Conservation (phyloP, 1,284 basidiomycete genomes). For the Rhizopogon parksii region DNA sequence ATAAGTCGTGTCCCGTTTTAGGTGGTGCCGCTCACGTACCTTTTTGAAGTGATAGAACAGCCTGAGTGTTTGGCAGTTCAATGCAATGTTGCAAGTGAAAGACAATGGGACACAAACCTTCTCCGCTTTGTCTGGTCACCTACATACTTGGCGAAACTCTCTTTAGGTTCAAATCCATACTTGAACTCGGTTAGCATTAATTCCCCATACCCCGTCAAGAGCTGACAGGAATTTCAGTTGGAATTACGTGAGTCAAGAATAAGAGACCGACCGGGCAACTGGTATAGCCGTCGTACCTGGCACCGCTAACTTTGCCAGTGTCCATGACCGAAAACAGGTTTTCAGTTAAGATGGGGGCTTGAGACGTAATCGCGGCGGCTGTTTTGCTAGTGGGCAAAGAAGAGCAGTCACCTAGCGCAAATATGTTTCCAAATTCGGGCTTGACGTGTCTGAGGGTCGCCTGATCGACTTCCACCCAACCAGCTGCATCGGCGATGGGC, state of each 20-base stretch:
- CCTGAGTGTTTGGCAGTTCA: slow-evolving; percentile 28
- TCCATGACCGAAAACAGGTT: slow-evolving; percentile 77
- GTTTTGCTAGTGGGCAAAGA: slow-evolving; percentile 95
- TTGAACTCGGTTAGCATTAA: slow-evolving; percentile 88
- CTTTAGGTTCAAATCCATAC: slow-evolving; percentile 82
- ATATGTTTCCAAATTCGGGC: slow-evolving; percentile 75
- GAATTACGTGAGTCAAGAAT: slow-evolving; percentile 9
- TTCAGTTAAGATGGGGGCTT: slow-evolving; percentile 89
- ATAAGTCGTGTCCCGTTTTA: neutral
- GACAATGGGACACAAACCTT: slow-evolving; percentile 34
- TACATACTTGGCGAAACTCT: slow-evolving; percentile 67
- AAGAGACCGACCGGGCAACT: slow-evolving; percentile 63
- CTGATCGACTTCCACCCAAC: slow-evolving; percentile 85
- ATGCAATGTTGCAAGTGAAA: neutral
- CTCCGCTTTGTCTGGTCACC: slow-evolving; percentile 67
- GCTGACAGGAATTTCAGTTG: slow-evolving; percentile 34
- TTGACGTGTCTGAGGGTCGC: slow-evolving; percentile 81
- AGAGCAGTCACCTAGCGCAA: slow-evolving; percentile 86
- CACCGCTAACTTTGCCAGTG: slow-evolving; percentile 61
- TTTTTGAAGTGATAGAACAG: slow-evolving; percentile 91
- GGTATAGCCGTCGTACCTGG: slow-evolving; percentile 79
- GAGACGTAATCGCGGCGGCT: slow-evolving; percentile 86
- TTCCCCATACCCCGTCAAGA: slow-evolving; percentile 79
- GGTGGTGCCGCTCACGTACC: slow-evolving; percentile 31
- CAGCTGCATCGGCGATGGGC: slow-evolving; percentile 72